Evolutionary conservation across 2,329 filamentous ascomycete species (phyloP).

Genomic region (Alternaria consortialis): DNA sequence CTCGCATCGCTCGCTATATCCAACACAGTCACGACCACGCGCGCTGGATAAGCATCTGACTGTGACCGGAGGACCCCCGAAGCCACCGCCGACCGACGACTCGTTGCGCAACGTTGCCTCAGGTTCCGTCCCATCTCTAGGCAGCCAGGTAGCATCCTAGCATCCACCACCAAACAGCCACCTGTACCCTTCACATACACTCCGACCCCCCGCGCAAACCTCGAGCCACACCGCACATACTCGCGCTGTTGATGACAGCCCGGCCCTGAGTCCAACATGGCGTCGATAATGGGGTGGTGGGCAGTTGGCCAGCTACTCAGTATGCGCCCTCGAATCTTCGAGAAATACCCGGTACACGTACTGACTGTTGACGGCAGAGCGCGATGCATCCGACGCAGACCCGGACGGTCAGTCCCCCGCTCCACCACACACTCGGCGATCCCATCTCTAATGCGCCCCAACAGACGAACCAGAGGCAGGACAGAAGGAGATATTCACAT

Average conservation of each 20-base stretch:
- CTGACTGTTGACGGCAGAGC: conserved; percentile 41
- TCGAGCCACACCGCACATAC: conserved; percentile 12
- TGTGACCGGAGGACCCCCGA: conserved; percentile 8
- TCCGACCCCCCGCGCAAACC: conserved; percentile 4
- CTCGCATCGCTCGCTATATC: background rate
- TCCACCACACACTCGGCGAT: conserved; percentile 16
- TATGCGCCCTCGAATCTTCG: conserved; percentile 34
- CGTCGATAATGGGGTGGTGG: conserved; percentile 49
- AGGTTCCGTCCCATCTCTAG: conserved; percentile 6
- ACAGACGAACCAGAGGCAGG: conserved; percentile 78
- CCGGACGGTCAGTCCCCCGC: conserved; percentile 52
- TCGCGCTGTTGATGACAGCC: conserved; percentile 40
- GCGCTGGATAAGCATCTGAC: background rate
- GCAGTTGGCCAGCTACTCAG: conserved; percentile 52
- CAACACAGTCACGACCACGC: background rate
- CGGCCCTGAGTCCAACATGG: conserved; percentile 47
- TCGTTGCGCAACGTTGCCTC: conserved; percentile 35
- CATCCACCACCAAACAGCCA: conserved; percentile 29
- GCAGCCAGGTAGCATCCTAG: conserved; percentile 15
- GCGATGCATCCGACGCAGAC: conserved; percentile 59
- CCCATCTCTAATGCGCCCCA: conserved; percentile 48
- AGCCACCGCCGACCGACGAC: background rate
- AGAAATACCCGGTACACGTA: conserved; percentile 1
- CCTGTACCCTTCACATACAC: conserved; percentile 19
- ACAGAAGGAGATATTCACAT: conserved; percentile 92